Conservation (phyloP, 139 green algal genomes). For the Coelastrella sp. region DNA sequence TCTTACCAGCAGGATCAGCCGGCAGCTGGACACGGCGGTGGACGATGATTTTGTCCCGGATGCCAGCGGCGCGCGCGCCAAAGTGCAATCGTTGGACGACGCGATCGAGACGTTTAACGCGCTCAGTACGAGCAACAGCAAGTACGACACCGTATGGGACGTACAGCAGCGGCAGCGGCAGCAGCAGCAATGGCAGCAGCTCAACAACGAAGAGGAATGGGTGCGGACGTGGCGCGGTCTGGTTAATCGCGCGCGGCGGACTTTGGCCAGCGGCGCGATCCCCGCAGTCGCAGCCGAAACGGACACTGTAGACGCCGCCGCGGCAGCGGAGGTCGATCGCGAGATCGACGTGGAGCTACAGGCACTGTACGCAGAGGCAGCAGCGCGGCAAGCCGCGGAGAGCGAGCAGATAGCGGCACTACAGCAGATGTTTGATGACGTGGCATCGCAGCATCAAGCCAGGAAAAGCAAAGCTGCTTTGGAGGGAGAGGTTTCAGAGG, state of each 20-base stretch:
- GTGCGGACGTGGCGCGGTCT: slow-evolving; percentile 8
- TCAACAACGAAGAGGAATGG: slow-evolving; percentile 15
- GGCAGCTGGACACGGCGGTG: slow-evolving; percentile 29
- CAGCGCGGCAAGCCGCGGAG: not conserved
- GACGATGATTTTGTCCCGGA: not conserved
- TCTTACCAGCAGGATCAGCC: not conserved
- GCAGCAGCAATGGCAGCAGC: slow-evolving; percentile 39
- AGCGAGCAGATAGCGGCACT: not conserved
- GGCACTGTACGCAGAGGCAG: not conserved
- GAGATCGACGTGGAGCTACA: not conserved
- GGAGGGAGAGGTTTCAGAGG: not conserved
- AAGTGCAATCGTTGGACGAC: not conserved
- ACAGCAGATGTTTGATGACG: not conserved
- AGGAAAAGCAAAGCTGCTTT: not conserved
- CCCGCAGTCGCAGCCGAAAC: not conserved
- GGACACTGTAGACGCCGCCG: not conserved
- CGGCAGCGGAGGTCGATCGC: not conserved
- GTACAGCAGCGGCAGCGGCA: slow-evolving; percentile 9
- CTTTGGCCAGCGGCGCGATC: not conserved
- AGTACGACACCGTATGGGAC: not conserved
- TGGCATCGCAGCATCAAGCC: not conserved
- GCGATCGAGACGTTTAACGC: not conserved
- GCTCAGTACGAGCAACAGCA: not conserved
- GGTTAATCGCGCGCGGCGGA: not conserved
- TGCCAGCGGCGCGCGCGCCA: too few species aligned